phyloP scores from a whole-genome alignment of 139 green algal species.

The Picocystis salinarum region DNA sequence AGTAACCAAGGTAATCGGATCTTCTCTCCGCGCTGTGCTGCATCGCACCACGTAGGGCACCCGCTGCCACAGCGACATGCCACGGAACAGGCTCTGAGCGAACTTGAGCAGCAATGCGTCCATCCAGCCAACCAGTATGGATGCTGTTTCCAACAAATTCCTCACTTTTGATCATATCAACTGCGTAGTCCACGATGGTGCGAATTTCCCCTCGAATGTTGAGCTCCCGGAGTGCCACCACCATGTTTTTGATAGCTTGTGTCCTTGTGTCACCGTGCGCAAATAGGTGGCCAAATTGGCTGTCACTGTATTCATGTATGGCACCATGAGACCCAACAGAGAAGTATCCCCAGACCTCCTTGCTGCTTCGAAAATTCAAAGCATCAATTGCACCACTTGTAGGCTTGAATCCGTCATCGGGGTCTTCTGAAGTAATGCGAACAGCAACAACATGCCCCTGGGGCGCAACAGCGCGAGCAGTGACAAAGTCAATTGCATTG shows the following conservation, averaged over 20 bases:
- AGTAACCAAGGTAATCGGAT: conserved; percentile 72
- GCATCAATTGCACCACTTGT: conserved; percentile 81
- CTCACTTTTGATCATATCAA: conserved; percentile 50
- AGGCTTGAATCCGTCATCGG: conserved; percentile 91
- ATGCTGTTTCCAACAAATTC: conserved; percentile 59
- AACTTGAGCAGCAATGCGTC: conserved; percentile 65
- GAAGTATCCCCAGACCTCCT: conserved; percentile 95
- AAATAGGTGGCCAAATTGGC: conserved; percentile 96
- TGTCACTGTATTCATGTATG: conserved; percentile 95
- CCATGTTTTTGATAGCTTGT: conserved; percentile 69
- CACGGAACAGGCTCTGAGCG: conserved; percentile 46
- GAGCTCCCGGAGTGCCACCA: conserved; percentile 83
- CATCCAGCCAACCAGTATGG: conserved; percentile 90
- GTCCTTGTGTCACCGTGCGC: conserved; percentile 59
- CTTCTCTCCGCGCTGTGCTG: conserved; percentile 12
- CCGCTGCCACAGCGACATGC: conserved; percentile 74
- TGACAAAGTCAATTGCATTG: neutral
- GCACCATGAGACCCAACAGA: conserved; percentile 53
- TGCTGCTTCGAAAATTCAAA: conserved; percentile 54
- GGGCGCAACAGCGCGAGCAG: conserved; percentile 5
- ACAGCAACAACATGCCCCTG: conserved; percentile 65
- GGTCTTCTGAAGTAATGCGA: conserved; percentile 85
- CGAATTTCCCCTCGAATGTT: conserved; percentile 87
- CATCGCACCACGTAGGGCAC: conserved; percentile 12
- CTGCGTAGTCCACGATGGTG: conserved; percentile 67